Conservation (phyloP, 331 rosid species). For the Quercus phellos region DNA sequence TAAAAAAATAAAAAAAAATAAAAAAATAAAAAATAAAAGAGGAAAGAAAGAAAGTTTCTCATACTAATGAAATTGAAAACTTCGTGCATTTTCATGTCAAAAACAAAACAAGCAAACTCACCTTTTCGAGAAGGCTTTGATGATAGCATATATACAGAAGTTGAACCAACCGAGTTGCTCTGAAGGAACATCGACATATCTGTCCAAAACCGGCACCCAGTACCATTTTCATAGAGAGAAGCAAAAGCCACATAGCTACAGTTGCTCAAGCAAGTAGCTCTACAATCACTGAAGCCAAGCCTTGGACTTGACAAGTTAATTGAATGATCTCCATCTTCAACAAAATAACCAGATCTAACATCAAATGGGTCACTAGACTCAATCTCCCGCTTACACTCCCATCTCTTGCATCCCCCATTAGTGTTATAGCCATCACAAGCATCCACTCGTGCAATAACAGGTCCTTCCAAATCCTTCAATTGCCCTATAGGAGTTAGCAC, state of each 20-base stretch:
- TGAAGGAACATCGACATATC: neutral
- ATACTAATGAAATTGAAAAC: too few relatives aligned
- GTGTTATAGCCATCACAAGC: constrained; percentile 7
- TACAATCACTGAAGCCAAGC: too few relatives aligned
- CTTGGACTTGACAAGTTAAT: neutral
- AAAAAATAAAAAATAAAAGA: too few relatives aligned
- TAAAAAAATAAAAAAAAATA: too few relatives aligned
- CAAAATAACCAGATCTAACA: neutral
- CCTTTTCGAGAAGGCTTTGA: neutral
- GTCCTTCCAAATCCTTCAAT: neutral
- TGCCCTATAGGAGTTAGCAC: neutral
- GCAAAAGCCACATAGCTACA: constrained; percentile 5
- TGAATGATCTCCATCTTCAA: neutral
- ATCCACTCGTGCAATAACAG: neutral
- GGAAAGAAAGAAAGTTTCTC: too few relatives aligned
- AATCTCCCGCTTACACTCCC: too few relatives aligned
- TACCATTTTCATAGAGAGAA: too few relatives aligned
- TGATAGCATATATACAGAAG: neutral
- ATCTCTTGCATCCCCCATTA: constrained; percentile 3
- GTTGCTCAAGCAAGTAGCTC: constrained; percentile 2
- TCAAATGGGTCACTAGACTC: neutral
- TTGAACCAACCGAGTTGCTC: neutral
- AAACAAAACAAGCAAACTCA: neutral
- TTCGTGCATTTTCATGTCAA: too few relatives aligned
- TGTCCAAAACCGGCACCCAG: too few relatives aligned